Evolutionary conservation across 2,329 filamentous ascomycete genomes (phyloP).

Genomic region (Aspergillus novoparasiticus): DNA sequence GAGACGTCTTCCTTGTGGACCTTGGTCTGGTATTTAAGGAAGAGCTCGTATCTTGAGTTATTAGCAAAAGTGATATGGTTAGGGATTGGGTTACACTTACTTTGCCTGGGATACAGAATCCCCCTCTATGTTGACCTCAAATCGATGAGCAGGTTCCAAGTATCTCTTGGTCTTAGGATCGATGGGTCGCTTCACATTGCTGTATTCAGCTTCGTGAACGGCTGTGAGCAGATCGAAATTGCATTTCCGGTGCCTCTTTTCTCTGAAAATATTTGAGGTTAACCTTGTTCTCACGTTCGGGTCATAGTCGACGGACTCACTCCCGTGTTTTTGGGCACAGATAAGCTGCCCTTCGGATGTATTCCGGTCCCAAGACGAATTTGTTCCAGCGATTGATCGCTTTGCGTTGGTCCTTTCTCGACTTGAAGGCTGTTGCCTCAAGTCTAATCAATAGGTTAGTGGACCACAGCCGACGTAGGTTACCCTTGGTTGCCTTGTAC

Average conservation of each 20-base stretch:
- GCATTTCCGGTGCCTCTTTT: slow-evolving; percentile 46
- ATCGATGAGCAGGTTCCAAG: slow-evolving; percentile 52
- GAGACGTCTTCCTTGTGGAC: slow-evolving; percentile 50
- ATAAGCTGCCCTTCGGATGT: slow-evolving; percentile 48
- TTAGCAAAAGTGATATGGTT: background rate
- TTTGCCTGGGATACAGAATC: slow-evolving; percentile 52
- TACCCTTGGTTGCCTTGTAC: background rate
- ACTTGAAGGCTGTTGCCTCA: slow-evolving; percentile 45
- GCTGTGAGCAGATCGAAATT: slow-evolving; percentile 46
- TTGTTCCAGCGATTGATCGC: slow-evolving; percentile 53
- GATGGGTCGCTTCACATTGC: slow-evolving; percentile 44
- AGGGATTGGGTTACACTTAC: slow-evolving; percentile 27
- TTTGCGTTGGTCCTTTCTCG: slow-evolving; percentile 50
- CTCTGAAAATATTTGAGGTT: slow-evolving; percentile 29
- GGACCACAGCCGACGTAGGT: background rate
- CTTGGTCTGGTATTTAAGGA: slow-evolving; percentile 50
- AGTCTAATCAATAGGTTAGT: slow-evolving; percentile 32
- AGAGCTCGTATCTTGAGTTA: slow-evolving; percentile 45
- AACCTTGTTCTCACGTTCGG: background rate
- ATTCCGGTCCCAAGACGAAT: slow-evolving; percentile 51
- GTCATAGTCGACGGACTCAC: slow-evolving; percentile 32
- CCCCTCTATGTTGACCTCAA: slow-evolving; percentile 51
- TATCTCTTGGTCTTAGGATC: slow-evolving; percentile 47
- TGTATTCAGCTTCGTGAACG: slow-evolving; percentile 50
- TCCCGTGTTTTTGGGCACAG: slow-evolving; percentile 49